Evolutionary conservation across 495 filamentous ascomycete genomes (phyloP).

Genomic region (Xylaria curta): DNA sequence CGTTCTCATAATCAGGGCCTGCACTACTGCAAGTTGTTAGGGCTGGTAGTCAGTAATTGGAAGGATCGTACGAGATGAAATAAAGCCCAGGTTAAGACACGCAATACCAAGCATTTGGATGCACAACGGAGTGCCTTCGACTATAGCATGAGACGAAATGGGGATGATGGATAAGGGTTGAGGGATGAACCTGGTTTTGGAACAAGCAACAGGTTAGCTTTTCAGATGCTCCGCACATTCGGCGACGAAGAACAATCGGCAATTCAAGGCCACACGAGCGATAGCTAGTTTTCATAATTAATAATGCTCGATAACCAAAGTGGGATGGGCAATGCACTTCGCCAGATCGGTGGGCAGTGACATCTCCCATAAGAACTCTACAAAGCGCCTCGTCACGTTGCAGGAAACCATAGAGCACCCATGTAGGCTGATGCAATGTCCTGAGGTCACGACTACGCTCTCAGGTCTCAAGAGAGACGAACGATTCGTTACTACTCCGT

Average conservation of each 20-base stretch:
- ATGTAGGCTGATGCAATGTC: conserved; percentile 15
- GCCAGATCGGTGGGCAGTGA: conserved; percentile 14
- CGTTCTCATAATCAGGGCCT: conserved; percentile 7
- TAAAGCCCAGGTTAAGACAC: conserved; percentile 1
- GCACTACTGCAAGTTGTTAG: conserved; percentile 12
- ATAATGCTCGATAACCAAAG: conserved; percentile 15
- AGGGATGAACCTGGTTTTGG: conserved; percentile 22
- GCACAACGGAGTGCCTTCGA: conserved; percentile 4
- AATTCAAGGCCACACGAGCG: conserved; percentile 35
- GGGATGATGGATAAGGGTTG: conserved; percentile 9
- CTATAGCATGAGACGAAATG: conserved; percentile 1
- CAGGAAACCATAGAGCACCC: conserved; percentile 16
- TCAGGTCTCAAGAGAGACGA: background rate
- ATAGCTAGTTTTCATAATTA: conserved; percentile 18
- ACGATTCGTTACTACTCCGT: background rate
- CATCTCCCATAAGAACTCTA: conserved; percentile 18
- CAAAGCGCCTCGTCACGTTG: conserved; percentile 14
- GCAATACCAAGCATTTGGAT: conserved; percentile 3
- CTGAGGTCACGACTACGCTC: background rate
- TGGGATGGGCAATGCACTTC: conserved; percentile 17
- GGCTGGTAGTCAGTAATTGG: background rate
- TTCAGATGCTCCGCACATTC: conserved; percentile 23
- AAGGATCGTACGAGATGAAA: conserved; percentile 19
- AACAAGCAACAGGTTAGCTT: conserved; percentile 25
- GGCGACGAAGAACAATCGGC: conserved; percentile 7